Evolutionary conservation across 768 basidiomycete genomes (phyloP), one percentile per base, ranked within the genome.

Genomic region (Auriscalpium orientale): DNA sequence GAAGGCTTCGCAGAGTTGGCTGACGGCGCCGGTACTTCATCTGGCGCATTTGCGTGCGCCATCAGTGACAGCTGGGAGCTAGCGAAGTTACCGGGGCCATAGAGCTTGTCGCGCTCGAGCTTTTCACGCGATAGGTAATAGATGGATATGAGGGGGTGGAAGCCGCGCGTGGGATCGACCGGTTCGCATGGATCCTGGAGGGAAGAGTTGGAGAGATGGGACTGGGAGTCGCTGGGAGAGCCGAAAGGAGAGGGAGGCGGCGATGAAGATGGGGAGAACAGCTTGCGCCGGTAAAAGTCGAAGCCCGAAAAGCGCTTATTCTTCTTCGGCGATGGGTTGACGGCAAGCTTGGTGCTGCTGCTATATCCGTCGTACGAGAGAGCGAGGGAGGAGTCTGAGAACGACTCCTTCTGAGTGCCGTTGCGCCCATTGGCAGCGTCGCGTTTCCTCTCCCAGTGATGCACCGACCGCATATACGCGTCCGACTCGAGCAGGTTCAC

Each of bases 71-170:
- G 72, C 67, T 95, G 92, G 0, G 94, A 97, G 53, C 82, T 89
- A 2, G 97, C 97, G 70, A 99, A 99, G 59, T 90, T 85, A 4
- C 94, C 94, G 0, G 86, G 85, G 0, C 95, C 97, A 69, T 95
- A 98, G 8, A 98, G 89, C 51, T 82, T 79, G 63, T 99, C 97
- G 54, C 97, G 77, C 66, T 98, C 94, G 66, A 94, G 76, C 78
- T 98, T 98, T 75, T 99, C 97, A 53, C 91, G 78, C 4, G 95
- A 90, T n/a, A 99, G 83, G 74, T 85, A 98, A 70, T 99, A 99
- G 73, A 99, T 98, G 34, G 94, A 92, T 47, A 98, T 80, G 28
- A 99, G 79, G 0, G 93, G 95, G 68, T 98, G 93, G 74, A 92
- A 99, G 1, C 94, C 97, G 53, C 82, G 76, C 13, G 92, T 95